Base-by-base conservation (phyloP, 805 yeast species). In the Lipomyces orientalis region DNA sequence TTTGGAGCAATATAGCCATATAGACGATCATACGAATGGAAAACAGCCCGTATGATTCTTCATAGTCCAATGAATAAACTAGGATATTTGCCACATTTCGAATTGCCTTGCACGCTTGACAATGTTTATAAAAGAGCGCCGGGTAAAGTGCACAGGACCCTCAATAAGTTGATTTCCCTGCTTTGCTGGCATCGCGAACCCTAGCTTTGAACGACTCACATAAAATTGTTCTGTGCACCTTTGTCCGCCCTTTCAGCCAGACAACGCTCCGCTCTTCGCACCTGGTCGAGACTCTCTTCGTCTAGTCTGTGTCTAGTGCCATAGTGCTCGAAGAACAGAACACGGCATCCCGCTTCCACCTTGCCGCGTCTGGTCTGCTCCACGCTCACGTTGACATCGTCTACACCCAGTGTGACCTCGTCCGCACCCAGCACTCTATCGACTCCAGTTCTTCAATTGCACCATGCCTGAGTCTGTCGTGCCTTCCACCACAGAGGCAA, bases 391-490 rank as follows among this genome's bases (percentile, higher is more conserved):
- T 14, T 39, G 16, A 39, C 46, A 19, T 43, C 16, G 6, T 43
- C 49, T 5, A 6, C 43, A 37, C 7, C 9, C 49, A n/a, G 25
- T 1, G 46, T 39, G 16, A 39, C 46, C 49, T 39, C 16, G 6
- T 43, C 49, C 8, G 16, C 43, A 37, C 7, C 22, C 49, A n/a
- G 25, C 22, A 43, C 49, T 19, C 49, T 2, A n/a, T 9, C 16
- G 49, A 19, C 49, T 43, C 49, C 49, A 43, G n/a, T 43, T 43
- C 10, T 43, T n/a, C 22, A 31, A 51, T 10, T 14, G 33, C 46
- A 33, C 62, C 14, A 39, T 52, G 57, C 57, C 57, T 19, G 59
- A 56, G 25, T 25, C 10, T n/a, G 54, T 54, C 6, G 51, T 49
- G 37, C 35, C 25, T 43, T 33, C 37, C 22, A 34, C 37, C 34